Base-by-base conservation (phyloP, 495 filamentous ascomycete genomes). In the Elaphomyces granulatus region DNA sequence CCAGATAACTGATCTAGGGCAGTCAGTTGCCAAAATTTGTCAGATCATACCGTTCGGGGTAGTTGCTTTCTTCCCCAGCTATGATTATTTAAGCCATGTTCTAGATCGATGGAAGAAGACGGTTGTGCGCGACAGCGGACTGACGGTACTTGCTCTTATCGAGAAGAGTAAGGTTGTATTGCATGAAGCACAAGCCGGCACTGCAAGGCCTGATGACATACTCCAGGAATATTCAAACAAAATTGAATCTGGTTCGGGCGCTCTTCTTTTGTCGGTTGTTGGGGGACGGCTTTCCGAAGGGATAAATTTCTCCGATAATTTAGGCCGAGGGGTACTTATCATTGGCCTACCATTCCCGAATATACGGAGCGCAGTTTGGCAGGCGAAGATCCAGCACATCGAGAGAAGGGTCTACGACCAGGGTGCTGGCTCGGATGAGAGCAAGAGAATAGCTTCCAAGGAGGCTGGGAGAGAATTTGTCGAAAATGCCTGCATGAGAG, bases 61-160 rank as follows among this genome's bases (percentile, higher is more conserved):
- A 9, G 86, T 96, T n/a, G 78, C 88, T 6, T 98, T 98, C 56
- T 95, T 98, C 48, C 87, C 92, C 15, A 90, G 83, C 53, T 95
- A 96, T 60, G 72, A 80, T 17, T 95, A 94, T 55, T 69, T 98
- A 3, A 75, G 82, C 37, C 71, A 77, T 26, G 80, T 93, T 23
- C 54, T 84, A 23, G 51, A 47, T 17, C 59, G 68, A 3, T 94
- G 87, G 88, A 73, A 75, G 45, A 61, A 55, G 36, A 50, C 57
- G 3, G 48, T 54, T 19, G 32, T 36, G 15, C 52, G 52, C 34
- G 53, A 52, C 15, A 54, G 45, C 10, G 52, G 49, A 18, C 49
- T 52, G 37, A 62, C 55, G 0, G 41, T 53, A 0, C 52, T 63
- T 26, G 26, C 49, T 31, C 37, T 56, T 6, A 60, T 85, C 9